phyloP scores from a whole-genome alignment of 78 protist species.

The Chrysochromulina parva region DNA sequence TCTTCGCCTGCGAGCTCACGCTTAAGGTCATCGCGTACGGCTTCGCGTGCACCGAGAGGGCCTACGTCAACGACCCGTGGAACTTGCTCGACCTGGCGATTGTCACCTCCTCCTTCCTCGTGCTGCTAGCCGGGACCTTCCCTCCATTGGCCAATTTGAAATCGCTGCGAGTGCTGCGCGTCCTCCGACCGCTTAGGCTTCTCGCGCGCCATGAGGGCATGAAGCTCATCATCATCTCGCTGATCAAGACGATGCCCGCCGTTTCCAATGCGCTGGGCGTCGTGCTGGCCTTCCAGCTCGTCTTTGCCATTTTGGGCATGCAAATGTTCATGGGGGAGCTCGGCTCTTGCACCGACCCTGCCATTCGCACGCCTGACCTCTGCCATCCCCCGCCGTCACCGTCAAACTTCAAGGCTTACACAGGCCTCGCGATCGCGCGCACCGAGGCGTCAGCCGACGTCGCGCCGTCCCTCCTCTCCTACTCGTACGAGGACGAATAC shows the following conservation, averaged over 20 bases:
- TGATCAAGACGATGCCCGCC: not conserved
- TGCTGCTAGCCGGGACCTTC: no score
- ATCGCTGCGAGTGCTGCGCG: not conserved
- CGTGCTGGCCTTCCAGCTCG: not conserved
- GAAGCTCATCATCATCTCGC: not conserved
- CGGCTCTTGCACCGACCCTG: not conserved
- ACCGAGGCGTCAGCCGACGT: no score
- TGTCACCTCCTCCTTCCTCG: not conserved
- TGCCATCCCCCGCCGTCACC: no score
- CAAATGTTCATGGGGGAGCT: not conserved
- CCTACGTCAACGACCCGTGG: conserved; percentile 4
- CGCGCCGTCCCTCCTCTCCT: no score
- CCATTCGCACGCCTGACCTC: no score
- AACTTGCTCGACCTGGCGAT: conserved; percentile 38
- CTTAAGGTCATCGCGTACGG: not conserved
- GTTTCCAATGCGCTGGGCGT: not conserved
- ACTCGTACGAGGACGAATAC: no score
- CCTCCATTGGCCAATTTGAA: no score
- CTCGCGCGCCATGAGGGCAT: not conserved
- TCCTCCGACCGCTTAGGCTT: conserved; percentile 11
- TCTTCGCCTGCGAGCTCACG: not conserved
- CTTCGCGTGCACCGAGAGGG: not conserved
- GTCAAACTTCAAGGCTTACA: no score
- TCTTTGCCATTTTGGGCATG: conserved; percentile 7
- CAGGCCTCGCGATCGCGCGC: no score